phyloP scores from a whole-genome alignment of 371 early-diverging fungal genomes.

The Mucor piriformis region DNA sequence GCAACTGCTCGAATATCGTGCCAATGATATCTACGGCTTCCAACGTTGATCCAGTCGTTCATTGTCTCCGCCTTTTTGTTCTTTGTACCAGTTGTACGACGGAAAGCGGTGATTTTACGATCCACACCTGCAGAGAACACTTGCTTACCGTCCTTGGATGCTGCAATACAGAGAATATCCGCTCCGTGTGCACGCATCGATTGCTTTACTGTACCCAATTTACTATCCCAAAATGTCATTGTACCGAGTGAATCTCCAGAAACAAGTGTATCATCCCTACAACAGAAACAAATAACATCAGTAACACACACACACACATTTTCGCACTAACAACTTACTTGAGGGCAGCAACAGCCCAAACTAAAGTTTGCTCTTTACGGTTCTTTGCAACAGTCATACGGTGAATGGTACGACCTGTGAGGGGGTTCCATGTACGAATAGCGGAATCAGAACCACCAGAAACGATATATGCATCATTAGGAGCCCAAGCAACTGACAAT shows the following conservation, averaged over 20 bases:
- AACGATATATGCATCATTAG: slow-evolving; percentile 70
- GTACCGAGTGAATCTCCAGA: slow-evolving; percentile 91
- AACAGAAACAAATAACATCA: background rate
- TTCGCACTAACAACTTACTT: slow-evolving; percentile 48
- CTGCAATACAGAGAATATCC: slow-evolving; percentile 86
- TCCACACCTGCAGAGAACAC: slow-evolving; percentile 93
- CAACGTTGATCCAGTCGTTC: slow-evolving; percentile 73
- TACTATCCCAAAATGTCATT: slow-evolving; percentile 86
- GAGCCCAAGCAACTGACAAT: slow-evolving; percentile 85
- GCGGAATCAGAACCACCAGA: slow-evolving; percentile 86
- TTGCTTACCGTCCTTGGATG: slow-evolving; percentile 60
- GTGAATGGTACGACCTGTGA: slow-evolving; percentile 57
- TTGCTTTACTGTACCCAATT: slow-evolving; percentile 68
- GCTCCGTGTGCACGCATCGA: slow-evolving; percentile 79
- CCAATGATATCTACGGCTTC: slow-evolving; percentile 84
- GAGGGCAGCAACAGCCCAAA: slow-evolving; percentile 62
- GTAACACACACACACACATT: too few species aligned
- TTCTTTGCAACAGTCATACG: slow-evolving; percentile 77
- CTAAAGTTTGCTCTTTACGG: slow-evolving; percentile 62
- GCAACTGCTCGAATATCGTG: slow-evolving; percentile 91
- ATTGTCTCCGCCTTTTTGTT: slow-evolving; percentile 26
- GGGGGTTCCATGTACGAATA: slow-evolving; percentile 75
- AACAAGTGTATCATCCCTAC: slow-evolving; percentile 74
- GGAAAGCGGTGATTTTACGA: slow-evolving; percentile 77
- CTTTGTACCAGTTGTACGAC: slow-evolving; percentile 24